These are phyloP conservation scores for Ecytonucleospora hepatopenaei DNA, from an alignment of 371 early-diverging fungal species.

Conservation along the genomic window DNA sequence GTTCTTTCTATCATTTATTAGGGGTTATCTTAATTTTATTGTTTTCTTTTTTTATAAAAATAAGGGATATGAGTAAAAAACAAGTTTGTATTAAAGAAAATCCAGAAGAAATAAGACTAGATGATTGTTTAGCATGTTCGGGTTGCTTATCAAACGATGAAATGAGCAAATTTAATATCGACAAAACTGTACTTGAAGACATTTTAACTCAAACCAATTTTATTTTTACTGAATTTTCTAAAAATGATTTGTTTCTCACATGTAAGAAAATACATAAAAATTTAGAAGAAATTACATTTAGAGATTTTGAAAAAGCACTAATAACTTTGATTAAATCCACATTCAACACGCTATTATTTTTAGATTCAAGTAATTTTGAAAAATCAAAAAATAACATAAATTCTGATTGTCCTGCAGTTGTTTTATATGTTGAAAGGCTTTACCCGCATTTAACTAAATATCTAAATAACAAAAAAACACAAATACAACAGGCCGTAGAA, in stretches of 20 bases:
- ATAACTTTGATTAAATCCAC: conserved; percentile 11
- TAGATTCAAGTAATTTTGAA: conserved; percentile 33
- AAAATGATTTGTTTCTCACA: conserved; percentile 27
- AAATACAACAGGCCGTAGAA: conserved; percentile 28
- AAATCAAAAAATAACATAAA: conserved; percentile 19
- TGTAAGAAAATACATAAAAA: background rate
- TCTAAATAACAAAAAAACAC: conserved; percentile 26
- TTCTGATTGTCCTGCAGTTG: conserved; percentile 48
- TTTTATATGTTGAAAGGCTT: conserved; percentile 45
- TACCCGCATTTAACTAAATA: conserved; percentile 27
- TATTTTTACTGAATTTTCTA: conserved; percentile 38
- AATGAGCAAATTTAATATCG: conserved; percentile 2
- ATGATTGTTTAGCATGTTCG: conserved; percentile 52
- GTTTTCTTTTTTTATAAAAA: background rate
- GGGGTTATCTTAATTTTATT: background rate
- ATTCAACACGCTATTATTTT: conserved; percentile 15
- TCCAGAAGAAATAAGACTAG: conserved; percentile 18
- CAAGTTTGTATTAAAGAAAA: conserved; percentile 16
- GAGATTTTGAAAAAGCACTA: conserved; percentile 28
- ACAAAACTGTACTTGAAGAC: conserved; percentile 13
- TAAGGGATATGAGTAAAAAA: background rate
- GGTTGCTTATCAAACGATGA: conserved; percentile 45
- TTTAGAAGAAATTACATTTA: background rate
- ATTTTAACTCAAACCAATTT: conserved; percentile 6
- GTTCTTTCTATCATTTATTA: conserved; percentile 50